Conservation (phyloP, 164 flowering plant genomes). For the Magnolia kwangsiensis region DNA sequence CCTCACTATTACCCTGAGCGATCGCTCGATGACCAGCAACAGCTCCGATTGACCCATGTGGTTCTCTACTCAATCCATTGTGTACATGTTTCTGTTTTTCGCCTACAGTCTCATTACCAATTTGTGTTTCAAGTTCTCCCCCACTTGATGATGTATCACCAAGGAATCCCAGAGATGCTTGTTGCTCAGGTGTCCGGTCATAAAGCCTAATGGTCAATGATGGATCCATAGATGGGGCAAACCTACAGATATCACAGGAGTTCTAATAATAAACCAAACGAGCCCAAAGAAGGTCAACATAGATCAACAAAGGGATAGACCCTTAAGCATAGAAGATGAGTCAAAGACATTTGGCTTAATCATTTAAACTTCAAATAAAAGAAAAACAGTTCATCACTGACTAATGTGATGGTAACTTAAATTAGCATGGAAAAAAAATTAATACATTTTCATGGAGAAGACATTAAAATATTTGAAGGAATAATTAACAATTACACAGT, state of each 20-base stretch:
- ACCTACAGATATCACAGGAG: conserved; percentile 29
- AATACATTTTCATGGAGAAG: too few relatives aligned
- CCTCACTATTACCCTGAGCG: conserved; percentile 77
- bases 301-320: not conserved
- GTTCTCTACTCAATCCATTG: conserved; percentile 28
- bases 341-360: not conserved
- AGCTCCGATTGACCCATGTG: conserved; percentile 83
- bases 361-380: not conserved
- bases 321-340: not conserved
- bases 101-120: conserved; percentile 23
- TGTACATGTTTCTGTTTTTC: conserved; percentile 17
- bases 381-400: not conserved
- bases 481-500: too few relatives aligned
- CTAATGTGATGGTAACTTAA: too few relatives aligned
- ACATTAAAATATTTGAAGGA: too few relatives aligned
- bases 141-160: conserved; percentile 44
- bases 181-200: conserved; percentile 90
- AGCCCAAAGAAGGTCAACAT: not conserved
- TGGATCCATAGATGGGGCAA: conserved; percentile 88
- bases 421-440: too few relatives aligned
- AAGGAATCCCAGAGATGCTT: conserved; percentile 64
- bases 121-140: conserved; percentile 15
- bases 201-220: conserved; percentile 66
- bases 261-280: not conserved
- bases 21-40: conserved; percentile 69